Base-by-base conservation (phyloP, 1,284 basidiomycete species). In the Golubevia sp. region DNA sequence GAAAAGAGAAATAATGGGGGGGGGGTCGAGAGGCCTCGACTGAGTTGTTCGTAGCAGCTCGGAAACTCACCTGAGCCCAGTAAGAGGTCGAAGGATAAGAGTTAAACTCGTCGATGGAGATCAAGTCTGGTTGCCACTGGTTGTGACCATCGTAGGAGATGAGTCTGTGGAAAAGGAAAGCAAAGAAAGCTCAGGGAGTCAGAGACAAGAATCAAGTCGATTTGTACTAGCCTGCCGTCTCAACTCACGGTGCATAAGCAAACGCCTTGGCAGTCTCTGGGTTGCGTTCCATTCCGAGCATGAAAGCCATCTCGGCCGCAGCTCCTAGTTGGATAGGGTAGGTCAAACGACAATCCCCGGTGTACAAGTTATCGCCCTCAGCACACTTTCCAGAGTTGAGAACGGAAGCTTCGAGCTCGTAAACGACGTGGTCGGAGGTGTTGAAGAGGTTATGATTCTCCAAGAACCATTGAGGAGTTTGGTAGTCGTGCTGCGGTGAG, bases 401-500 rank as follows among this genome's bases (percentile, higher is more conserved):
- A 21, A 70, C 71, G 27, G 70, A 66, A 44, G 62, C 66, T 27
- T 74, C 72, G 20, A 73, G 63, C 60, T 73, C 66, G 61, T 59
- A 71, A 54, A 70, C 66, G 0, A 58, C 51, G n/a, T 61, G 63
- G 13, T 34, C 55, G 57, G 62, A 66, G 3, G 53, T 26, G 49
- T 74, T 71, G 56, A 67, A 61, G 26, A 24, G 25, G 34, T 65
- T 60, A 23, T 56, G 63, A 21, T 60, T 58, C 7, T 55, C 30
- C 26, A 70, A 30, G 20, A 73, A 44, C 48, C 56, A 63, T 30
- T 59, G 49, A 2, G 68, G 67, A 13, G 67, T 73, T 3, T 69
- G 49, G 59, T 74, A 74, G 62, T 73, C 60, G 59, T 73, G 71
- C 54, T 74, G 53, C 59, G n/a, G n/a, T 72, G 68, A 48, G 73